Conservation (phyloP, 163 green algal species). For the Chlorella variabilis region DNA sequence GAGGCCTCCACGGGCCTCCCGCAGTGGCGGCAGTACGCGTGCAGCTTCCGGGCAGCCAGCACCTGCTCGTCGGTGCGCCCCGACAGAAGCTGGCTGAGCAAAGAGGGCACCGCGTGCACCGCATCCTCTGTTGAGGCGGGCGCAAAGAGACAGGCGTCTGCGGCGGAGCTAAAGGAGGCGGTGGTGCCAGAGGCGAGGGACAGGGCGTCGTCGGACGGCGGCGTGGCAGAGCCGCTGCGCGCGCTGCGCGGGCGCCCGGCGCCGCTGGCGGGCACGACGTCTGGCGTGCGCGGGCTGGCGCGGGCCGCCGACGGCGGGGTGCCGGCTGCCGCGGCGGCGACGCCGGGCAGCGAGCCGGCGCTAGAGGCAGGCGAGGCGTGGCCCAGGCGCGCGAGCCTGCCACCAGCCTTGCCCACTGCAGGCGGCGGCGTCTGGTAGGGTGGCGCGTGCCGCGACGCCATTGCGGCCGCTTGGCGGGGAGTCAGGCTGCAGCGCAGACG, state of each 20-base stretch:
- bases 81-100: conserved; percentile 35
- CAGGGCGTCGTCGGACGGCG: conserved; percentile 7
- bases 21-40: conserved; percentile 33
- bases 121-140: conserved; percentile 32
- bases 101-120: conserved; percentile 39
- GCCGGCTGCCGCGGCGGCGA: too few species aligned
- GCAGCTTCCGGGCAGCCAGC: conserved; percentile 36
- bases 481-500: too few species aligned
- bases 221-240: neutral
- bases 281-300: conserved; percentile 4
- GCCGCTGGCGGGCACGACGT: neutral
- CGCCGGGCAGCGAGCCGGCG: too few species aligned
- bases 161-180: neutral
- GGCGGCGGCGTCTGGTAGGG: too few species aligned
- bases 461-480: too few species aligned
- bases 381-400: too few species aligned
- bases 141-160: conserved; percentile 10
- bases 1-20: conserved; percentile 17
- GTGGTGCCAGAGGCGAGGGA: conserved; percentile 3
- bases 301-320: too few species aligned
- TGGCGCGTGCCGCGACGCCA: too few species aligned
- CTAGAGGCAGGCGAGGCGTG: too few species aligned
- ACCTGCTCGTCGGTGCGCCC: conserved; percentile 39
- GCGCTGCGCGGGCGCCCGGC: neutral
- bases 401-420: too few species aligned